Conservation (phyloP, 1,284 basidiomycete genomes). For the Lentinula novae-zelandiae region DNA sequence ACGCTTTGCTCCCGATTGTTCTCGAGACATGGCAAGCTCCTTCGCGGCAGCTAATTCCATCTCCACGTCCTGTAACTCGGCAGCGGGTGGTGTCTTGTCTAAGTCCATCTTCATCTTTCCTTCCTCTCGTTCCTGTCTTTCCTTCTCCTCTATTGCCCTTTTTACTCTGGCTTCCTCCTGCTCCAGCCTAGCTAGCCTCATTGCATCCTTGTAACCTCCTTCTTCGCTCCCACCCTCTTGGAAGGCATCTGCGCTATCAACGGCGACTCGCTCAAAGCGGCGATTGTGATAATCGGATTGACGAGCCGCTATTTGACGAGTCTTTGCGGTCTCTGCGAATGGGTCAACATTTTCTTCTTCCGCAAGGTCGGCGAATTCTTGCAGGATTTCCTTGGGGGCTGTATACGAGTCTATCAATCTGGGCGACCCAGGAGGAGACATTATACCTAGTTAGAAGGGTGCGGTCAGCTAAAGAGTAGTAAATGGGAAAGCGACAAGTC, state of each 20-base stretch:
- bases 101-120: conserved; percentile 80
- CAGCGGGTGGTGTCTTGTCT: conserved; percentile 84
- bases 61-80: conserved; percentile 67
- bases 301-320: conserved; percentile 90
- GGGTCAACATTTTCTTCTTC: conserved; percentile 92
- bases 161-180: conserved; percentile 89
- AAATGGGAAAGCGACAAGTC: neutral
- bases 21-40: conserved; percentile 37
- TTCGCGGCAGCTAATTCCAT: conserved; percentile 61
- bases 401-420: conserved; percentile 84
- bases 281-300: conserved; percentile 96
- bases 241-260: conserved; percentile 80
- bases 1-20: conserved; percentile 55
- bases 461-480: neutral
- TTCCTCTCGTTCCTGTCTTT: conserved; percentile 75
- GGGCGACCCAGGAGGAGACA: conserved; percentile 51
- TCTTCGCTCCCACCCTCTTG: conserved; percentile 65
- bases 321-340: conserved; percentile 88
- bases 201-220: conserved; percentile 94
- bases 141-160: conserved; percentile 85
- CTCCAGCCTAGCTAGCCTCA: conserved; percentile 89
- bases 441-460: conserved; percentile 17
- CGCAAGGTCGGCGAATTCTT: conserved; percentile 91
- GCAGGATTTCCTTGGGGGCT: conserved; percentile 89
- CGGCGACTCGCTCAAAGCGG: conserved; percentile 80